Evolutionary conservation across 73 alveolate species (phyloP).

Genomic region (Symbiodinium natans): DNA sequence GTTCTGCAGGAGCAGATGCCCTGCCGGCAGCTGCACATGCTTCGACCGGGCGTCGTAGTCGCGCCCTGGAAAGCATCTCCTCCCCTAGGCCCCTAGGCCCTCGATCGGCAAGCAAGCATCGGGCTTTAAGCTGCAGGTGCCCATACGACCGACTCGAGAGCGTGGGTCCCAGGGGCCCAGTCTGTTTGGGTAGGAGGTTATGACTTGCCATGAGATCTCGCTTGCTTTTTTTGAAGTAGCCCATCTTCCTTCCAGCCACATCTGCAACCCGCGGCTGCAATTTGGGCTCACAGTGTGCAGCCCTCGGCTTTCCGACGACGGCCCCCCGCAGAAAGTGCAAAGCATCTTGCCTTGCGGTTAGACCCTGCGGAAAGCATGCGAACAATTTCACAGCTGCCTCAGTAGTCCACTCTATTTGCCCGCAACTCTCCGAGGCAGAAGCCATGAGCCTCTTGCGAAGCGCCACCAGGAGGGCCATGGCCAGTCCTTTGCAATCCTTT

Average conservation of each 20-base stretch:
- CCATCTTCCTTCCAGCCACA: too few species aligned
- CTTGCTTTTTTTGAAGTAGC: not conserved
- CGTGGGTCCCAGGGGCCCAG: not conserved
- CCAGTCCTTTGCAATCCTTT: not conserved
- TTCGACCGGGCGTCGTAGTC: not conserved
- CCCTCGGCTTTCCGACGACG: constrained; percentile 6
- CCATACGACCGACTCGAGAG: not conserved
- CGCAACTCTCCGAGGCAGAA: not conserved
- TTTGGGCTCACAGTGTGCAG: constrained; percentile 26
- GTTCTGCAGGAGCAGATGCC: not conserved
- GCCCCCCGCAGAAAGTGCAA: constrained; percentile 22
- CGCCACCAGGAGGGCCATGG: not conserved
- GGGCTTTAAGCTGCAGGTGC: not conserved
- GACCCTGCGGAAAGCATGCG: too few species aligned
- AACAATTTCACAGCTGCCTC: too few species aligned
- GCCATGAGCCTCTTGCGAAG: constrained; percentile 17
- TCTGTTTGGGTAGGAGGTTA: too few species aligned
- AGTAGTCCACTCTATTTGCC: too few species aligned
- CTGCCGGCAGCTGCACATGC: not conserved
- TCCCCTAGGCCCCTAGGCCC: not conserved
- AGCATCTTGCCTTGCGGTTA: not conserved
- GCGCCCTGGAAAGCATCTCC: not conserved
- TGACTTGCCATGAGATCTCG: too few species aligned
- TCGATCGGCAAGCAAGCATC: not conserved
- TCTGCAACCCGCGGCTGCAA: too few species aligned